A percentile compares a stretch with the other conserved stretches of the same genome.
phyloP scores from a whole-genome alignment of 2,329 filamentous ascomycete species.

The Epichloe bromicola region DNA sequence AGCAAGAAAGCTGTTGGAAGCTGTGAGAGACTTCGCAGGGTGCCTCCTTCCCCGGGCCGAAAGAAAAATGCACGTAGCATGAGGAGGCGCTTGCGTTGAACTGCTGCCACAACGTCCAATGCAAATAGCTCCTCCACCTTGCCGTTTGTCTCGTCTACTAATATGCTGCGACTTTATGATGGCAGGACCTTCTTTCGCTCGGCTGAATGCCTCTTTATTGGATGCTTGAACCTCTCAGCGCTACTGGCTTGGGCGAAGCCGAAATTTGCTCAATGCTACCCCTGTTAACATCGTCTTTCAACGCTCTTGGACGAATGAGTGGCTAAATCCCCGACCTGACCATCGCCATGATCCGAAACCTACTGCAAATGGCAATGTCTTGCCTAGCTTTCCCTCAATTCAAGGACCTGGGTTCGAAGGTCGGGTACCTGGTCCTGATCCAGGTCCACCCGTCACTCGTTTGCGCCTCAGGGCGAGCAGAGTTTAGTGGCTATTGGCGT shows the following conservation, averaged over 20 bases:
- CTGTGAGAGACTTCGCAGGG: neutral
- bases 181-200: neutral
- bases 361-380: neutral
- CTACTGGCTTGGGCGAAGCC: neutral
- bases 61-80: neutral
- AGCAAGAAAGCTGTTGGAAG: neutral
- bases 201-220: neutral
- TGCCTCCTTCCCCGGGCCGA: neutral
- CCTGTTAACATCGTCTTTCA: neutral
- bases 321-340: neutral
- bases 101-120: neutral
- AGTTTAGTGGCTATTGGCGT: neutral
- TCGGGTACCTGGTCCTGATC: neutral
- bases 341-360: neutral
- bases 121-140: neutral
- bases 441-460: neutral
- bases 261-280: neutral
- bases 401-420: neutral
- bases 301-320: neutral
- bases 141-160: neutral
- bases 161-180: neutral
- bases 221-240: neutral
- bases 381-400: neutral
- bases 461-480: neutral
- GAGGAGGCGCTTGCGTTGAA: neutral